These are phyloP conservation scores for Trypanosoma platydactyli DNA, from an alignment of 208 protist species.

Conservation along the genomic window DNA sequence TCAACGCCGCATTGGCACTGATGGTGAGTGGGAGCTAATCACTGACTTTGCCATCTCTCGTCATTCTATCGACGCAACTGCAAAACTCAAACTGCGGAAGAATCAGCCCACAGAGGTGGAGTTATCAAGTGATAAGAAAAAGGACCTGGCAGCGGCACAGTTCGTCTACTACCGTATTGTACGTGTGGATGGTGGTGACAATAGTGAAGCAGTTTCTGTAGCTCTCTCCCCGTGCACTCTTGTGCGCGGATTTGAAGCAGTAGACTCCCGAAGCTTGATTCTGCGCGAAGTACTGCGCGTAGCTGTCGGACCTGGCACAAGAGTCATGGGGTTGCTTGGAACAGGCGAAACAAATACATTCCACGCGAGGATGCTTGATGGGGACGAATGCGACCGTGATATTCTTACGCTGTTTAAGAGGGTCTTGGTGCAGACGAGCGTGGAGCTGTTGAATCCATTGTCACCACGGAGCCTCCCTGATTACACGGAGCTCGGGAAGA, in stretches of 20 bases:
- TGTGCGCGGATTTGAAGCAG: slow-evolving; percentile 82
- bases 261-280: slow-evolving; percentile 69
- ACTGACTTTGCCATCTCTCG: slow-evolving; percentile 61
- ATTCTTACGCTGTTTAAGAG: slow-evolving; percentile 85
- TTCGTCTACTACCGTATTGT: slow-evolving; percentile 75
- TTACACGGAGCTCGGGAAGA: slow-evolving; percentile 67
- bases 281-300: slow-evolving; percentile 70
- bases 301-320: slow-evolving; percentile 50
- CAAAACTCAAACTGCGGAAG: slow-evolving; percentile 45
- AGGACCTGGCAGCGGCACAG: slow-evolving; percentile 38
- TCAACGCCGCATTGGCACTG: slow-evolving; percentile 59
- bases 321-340: slow-evolving; percentile 70
- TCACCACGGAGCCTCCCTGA: slow-evolving; percentile 42
- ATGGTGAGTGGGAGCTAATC: slow-evolving; percentile 46
- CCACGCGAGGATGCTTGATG: slow-evolving; percentile 84
- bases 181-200: slow-evolving; percentile 19
- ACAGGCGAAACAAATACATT: slow-evolving; percentile 81
- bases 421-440: slow-evolving; percentile 46
- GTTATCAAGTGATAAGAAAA: slow-evolving; percentile 51
- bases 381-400: slow-evolving; percentile 81
- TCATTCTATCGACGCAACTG: slow-evolving; percentile 37
- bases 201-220: slow-evolving; percentile 33
- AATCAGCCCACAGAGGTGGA: slow-evolving; percentile 21
- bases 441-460: slow-evolving; percentile 45
- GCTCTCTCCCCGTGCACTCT: slow-evolving; percentile 77